These are phyloP conservation scores for Aureobasidium mangrovei DNA, from an alignment of 2,329 filamentous ascomycete genomes.

Conservation along the genomic window DNA sequence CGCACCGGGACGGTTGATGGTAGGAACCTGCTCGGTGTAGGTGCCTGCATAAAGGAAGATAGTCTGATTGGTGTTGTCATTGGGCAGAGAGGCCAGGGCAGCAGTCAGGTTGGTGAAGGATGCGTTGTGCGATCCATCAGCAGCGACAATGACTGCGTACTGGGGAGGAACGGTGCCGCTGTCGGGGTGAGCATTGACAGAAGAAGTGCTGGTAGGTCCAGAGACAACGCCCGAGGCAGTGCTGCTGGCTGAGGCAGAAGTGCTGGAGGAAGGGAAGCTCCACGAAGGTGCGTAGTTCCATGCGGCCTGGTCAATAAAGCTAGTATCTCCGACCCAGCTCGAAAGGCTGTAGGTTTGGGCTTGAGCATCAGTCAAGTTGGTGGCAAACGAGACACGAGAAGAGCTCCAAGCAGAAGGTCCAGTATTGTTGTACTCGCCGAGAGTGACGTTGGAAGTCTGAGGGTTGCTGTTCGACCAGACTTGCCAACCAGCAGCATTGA, in stretches of 20 bases:
- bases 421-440: constrained; percentile 51
- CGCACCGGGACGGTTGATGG: constrained; percentile 33
- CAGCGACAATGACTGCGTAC: constrained; percentile 36
- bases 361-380: constrained; percentile 29
- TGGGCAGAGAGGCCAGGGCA: constrained; percentile 30
- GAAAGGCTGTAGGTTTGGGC: constrained; percentile 30
- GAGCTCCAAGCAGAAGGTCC: constrained; percentile 47
- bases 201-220: constrained; percentile 23
- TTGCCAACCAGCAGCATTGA: constrained; percentile 51
- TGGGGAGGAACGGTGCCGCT: constrained; percentile 34
- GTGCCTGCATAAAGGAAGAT: constrained; percentile 35
- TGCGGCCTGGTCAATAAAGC: constrained; percentile 36
- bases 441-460: constrained; percentile 44
- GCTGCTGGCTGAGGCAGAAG: constrained; percentile 9
- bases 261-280: constrained; percentile 18
- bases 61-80: constrained; percentile 28
- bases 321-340: constrained; percentile 33
- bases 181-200: constrained; percentile 30
- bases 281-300: constrained; percentile 33
- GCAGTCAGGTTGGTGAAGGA: constrained; percentile 29
- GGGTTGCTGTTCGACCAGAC: constrained; percentile 42
- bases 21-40: constrained; percentile 35
- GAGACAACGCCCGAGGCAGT: neutral
- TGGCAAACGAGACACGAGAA: constrained; percentile 42
- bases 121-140: constrained; percentile 24